Base-by-base conservation (phyloP, 192 early-diverging fungal species). In the Podila epicladia region DNA sequence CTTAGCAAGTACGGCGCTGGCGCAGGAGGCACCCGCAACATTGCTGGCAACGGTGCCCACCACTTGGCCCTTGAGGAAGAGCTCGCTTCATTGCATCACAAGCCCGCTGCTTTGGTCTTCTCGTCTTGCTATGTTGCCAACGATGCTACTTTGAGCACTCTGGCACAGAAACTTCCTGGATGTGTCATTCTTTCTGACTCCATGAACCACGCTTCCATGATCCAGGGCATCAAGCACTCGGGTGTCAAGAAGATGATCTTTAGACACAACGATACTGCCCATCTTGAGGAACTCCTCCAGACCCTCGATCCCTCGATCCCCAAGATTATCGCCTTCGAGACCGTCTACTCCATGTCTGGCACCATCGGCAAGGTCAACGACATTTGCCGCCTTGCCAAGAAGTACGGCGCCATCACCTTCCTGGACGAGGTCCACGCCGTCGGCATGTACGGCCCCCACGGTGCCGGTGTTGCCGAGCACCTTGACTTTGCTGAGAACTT, bases 81-180 rank as follows among this genome's bases (percentile, higher is more conserved):
- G 87, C 87, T 99, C 65, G 97, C 98, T 0, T 84, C 89, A 70
- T 85, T 99, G 60, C 98, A 99, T 87, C 94, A 93, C 78, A 98
- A 96, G 82, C 88, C 92, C 51, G 91, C 92, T 4, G 97, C 96
- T 33, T 87, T 98, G 13, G 95, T 98, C 53, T 98, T 98, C 73
- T 96, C 97, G 20, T 97, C 96, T 58, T 98, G 97, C 88, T 98
- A 96, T 84, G 97, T 98, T 4, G 97, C 97, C 76, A 98, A 98
- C 85, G 97, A 98, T 74, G 96, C 95, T 49, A 96, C 95, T n/a
- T 82, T 98, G 50, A 92, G 93, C 61, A 97, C 96, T 29, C 84
- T 98, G 62, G 95, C 94, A 64, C 83, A 88, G 53, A 93, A 96
- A 76, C 84, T 98, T 73, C 97, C 97, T 58, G 91, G 89, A 31